Evolutionary conservation across 2,329 filamentous ascomycete species (phyloP).

Genomic region (Neurospora crassa): DNA sequence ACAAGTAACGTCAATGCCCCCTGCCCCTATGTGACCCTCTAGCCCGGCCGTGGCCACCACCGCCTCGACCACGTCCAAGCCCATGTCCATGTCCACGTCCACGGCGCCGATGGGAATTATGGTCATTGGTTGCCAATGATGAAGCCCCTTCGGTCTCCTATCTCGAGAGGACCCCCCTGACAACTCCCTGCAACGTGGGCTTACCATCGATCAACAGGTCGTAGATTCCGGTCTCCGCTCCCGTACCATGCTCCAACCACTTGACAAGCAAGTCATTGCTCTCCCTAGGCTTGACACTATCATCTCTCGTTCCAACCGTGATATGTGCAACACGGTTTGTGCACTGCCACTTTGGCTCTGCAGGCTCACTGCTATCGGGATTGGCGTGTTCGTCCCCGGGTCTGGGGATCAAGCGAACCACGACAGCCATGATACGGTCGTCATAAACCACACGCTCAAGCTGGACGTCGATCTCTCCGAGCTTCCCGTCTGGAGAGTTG

Average conservation of each 20-base stretch:
- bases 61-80: background rate
- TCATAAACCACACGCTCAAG: slow-evolving; percentile 74
- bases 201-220: slow-evolving; percentile 42
- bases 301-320: slow-evolving; percentile 73
- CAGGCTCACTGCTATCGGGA: background rate
- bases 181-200: slow-evolving; percentile 36
- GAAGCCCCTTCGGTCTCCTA: slow-evolving; percentile 22
- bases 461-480: slow-evolving; percentile 56
- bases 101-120: background rate
- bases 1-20: background rate
- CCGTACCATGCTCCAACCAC: slow-evolving; percentile 56
- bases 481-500: slow-evolving; percentile 31
- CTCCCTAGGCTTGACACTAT: slow-evolving; percentile 79
- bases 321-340: slow-evolving; percentile 76
- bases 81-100: background rate
- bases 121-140: background rate
- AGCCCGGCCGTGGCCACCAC: background rate
- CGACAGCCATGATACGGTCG: slow-evolving; percentile 80
- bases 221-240: slow-evolving; percentile 32
- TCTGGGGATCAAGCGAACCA: slow-evolving; percentile 59
- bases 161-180: slow-evolving; percentile 39
- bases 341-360: slow-evolving; percentile 46
- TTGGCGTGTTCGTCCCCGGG: slow-evolving; percentile 12
- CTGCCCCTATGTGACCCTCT: background rate
- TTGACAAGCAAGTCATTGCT: slow-evolving; percentile 73